Evolutionary conservation across 495 filamentous ascomycete species (phyloP), one percentile per base, ranked within the genome.

Genomic region (Podospora anserina): DNA sequence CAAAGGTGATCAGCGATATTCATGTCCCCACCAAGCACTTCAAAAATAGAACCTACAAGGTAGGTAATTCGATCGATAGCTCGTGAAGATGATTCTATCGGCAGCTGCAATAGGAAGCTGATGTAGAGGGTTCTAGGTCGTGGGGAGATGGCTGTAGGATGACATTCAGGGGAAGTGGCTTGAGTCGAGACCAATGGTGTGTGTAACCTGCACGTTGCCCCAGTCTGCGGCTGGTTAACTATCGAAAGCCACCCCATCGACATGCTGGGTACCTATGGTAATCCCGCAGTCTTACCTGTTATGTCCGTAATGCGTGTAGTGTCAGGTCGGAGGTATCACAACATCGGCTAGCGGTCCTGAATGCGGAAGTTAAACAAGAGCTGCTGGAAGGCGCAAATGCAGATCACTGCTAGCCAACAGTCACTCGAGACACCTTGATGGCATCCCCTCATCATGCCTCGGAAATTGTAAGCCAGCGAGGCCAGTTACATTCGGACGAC

Each of bases 161-260:
- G 54, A 15, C 54, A 56, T 56, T 19, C 19, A 18, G 19, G 54
- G 54, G 54, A 56, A 56, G 55, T 23, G 55, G 55, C 55, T 58
- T 58, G 55, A n/a, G 55, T 58, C 55, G n/a, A 58, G 55, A 58
- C 55, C 55, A 58, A 19, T 58, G n/a, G 39, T 49, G 39, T 16
- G 39, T 49, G 39, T 49, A 49, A 49, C 23, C 55, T 20, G 55
- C 55, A 26, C 3, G 55, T 58, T 58, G 55, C 23, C 23, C 13
- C n/a, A 20, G 55, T 26, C 6, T 56, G 54, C 15, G 23, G 55
- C 55, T 58, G n/a, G 55, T 58, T 5, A 58, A 9, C 55, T 58
- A 58, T 58, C 23, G 55, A 58, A 58, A 58, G 55, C 55, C 55
- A 58, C 55, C 2, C 55, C 55, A 58, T 20, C n/a, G 13, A 9